These are phyloP conservation scores for Saccharomyces hybrid DNA, from an alignment of 1,139 yeast species.

Conservation along the genomic window DNA sequence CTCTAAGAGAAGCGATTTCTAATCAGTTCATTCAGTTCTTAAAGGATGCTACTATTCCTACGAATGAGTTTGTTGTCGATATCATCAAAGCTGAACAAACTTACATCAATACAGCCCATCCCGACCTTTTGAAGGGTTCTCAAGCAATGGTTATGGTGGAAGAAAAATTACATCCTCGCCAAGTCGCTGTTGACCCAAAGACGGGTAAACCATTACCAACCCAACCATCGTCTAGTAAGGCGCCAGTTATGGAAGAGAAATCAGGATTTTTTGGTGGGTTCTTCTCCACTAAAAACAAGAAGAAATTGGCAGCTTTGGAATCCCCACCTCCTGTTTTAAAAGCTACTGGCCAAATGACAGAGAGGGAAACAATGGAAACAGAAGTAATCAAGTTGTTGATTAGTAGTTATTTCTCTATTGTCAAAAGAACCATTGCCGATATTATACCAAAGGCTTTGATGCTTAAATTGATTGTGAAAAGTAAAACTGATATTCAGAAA, in stretches of 20 bases:
- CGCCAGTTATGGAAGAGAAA: slow-evolving; percentile 33
- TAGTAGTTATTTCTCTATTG: slow-evolving; percentile 83
- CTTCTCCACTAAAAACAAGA: slow-evolving; percentile 86
- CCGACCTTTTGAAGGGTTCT: slow-evolving; percentile 88
- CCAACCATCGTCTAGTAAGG: slow-evolving; percentile 26
- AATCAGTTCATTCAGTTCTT: slow-evolving; percentile 73
- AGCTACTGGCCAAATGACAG: slow-evolving; percentile 93
- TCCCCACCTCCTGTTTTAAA: slow-evolving; percentile 94
- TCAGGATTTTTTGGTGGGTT: slow-evolving; percentile 92
- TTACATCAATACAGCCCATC: slow-evolving; percentile 95
- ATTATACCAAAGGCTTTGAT: slow-evolving; percentile 91
- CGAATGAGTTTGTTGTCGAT: slow-evolving; percentile 77
- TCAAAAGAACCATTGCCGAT: slow-evolving; percentile 88
- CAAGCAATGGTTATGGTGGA: slow-evolving; percentile 94
- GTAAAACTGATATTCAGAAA: slow-evolving; percentile 84
- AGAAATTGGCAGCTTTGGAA: slow-evolving; percentile 92
- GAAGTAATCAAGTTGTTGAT: slow-evolving; percentile 92
- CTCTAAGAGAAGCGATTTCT: slow-evolving; percentile 77
- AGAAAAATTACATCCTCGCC: slow-evolving; percentile 83
- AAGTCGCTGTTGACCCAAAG: slow-evolving; percentile 83
- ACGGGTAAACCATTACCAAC: slow-evolving; percentile 71
- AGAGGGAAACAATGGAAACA: slow-evolving; percentile 92
- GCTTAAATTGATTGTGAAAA: slow-evolving; percentile 78
- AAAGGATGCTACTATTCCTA: slow-evolving; percentile 74
- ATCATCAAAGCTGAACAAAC: slow-evolving; percentile 82